A percentile compares a stretch with the other conserved stretches of the same genome.
Evolutionary conservation across 495 filamentous ascomycete species (phyloP).

Genomic region (Podospora tetraspora): DNA sequence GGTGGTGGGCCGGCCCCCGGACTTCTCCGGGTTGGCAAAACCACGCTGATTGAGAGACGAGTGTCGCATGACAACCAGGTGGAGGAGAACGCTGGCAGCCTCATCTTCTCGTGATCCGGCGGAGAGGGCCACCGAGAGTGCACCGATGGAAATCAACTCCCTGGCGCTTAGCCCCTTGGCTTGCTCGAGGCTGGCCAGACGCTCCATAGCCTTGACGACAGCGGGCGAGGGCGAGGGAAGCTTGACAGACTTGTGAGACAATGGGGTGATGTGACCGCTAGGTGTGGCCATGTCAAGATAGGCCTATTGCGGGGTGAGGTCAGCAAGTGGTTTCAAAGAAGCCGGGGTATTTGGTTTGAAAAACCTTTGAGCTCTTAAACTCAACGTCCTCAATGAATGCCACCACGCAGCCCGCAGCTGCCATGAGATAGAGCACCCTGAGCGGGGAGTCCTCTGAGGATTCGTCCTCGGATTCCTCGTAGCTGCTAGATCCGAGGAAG

Average conservation of each 20-base stretch:
- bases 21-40: conserved; percentile 15
- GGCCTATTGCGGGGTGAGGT: neutral
- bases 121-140: conserved; percentile 12
- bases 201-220: neutral
- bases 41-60: conserved; percentile 23
- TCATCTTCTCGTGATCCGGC: neutral
- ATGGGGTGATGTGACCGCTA: neutral
- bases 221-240: neutral
- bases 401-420: conserved; percentile 19
- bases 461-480: neutral
- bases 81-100: conserved; percentile 29
- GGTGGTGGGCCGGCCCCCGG: neutral
- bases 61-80: conserved; percentile 27
- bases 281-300: neutral
- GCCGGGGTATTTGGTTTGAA: neutral
- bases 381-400: conserved; percentile 26
- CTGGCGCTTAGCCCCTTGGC: conserved; percentile 12
- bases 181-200: neutral
- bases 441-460: neutral
- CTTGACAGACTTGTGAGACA: neutral
- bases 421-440: conserved; percentile 13
- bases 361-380: conserved; percentile 32
- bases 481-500: conserved; percentile 53
- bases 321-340: neutral
- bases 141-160: conserved; percentile 15